phyloP scores from a whole-genome alignment of 352 stramenopile genomes.

The Globisporangium mamillatum region DNA sequence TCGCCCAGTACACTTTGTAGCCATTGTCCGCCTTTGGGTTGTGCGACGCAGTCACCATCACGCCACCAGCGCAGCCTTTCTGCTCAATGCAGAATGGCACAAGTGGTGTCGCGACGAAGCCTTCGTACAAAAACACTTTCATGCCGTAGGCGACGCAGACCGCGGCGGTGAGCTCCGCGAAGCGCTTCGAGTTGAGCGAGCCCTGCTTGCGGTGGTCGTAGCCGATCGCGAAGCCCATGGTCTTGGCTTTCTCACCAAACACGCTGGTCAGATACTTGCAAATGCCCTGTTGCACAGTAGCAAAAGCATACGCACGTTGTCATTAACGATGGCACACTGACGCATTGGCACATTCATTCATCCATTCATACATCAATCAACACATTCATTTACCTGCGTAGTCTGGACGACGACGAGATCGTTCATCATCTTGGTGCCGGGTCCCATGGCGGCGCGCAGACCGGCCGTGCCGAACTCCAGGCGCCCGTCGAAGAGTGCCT shows the following conservation, averaged over 20 bases:
- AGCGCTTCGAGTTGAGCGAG: slow-evolving; percentile 84
- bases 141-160: slow-evolving; percentile 81
- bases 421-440: slow-evolving; percentile 90
- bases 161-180: slow-evolving; percentile 82
- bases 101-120: slow-evolving; percentile 94
- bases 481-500: slow-evolving; percentile 74
- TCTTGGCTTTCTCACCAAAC: slow-evolving; percentile 72
- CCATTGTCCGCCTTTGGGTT: slow-evolving; percentile 98
- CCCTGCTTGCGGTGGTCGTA: slow-evolving; percentile 87
- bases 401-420: slow-evolving; percentile 92
- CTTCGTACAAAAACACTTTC: slow-evolving; percentile 89
- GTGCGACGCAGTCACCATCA: slow-evolving; percentile 97
- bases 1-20: slow-evolving; percentile 97
- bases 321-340: not conserved
- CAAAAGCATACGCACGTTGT: not conserved
- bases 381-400: slow-evolving; percentile 35
- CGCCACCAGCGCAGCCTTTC: slow-evolving; percentile 74
- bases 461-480: slow-evolving; percentile 92
- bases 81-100: slow-evolving; percentile 88
- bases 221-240: slow-evolving; percentile 83
- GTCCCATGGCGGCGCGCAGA: slow-evolving; percentile 87
- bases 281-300: slow-evolving; percentile 41
- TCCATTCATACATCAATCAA: not conserved
- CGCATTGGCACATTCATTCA: not conserved
- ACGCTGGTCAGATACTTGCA: slow-evolving; percentile 78